These are phyloP conservation scores for Pythium folliculosum DNA, from an alignment of 352 stramenopile genomes.

Conservation along the genomic window DNA sequence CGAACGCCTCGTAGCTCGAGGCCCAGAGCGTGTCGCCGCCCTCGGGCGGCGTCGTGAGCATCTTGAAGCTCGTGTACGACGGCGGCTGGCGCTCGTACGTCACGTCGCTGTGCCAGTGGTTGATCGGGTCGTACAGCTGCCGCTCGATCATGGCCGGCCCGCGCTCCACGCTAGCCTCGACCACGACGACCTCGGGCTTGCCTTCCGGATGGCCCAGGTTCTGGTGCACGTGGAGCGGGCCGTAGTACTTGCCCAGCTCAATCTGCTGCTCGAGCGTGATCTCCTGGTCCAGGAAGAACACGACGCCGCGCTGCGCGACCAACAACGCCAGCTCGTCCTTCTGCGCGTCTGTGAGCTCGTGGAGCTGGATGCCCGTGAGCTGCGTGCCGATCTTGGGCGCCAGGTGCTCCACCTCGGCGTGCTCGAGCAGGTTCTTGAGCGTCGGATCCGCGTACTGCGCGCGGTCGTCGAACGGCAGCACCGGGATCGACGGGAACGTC, in stretches of 20 bases:
- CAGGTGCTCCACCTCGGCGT: constrained; percentile 24
- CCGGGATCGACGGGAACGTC: constrained; percentile 33
- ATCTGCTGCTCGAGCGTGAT: constrained; percentile 33
- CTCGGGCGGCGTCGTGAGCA: constrained; percentile 37
- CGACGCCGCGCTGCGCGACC: constrained; percentile 9
- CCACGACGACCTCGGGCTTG: constrained; percentile 29
- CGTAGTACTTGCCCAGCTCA: constrained; percentile 30
- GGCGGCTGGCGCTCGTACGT: constrained; percentile 40
- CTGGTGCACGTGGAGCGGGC: constrained; percentile 36
- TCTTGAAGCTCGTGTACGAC: constrained; percentile 38
- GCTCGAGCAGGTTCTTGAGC: constrained; percentile 34
- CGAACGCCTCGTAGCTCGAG: constrained; percentile 45
- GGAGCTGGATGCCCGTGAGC: constrained; percentile 33
- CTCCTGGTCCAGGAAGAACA: constrained; percentile 21
- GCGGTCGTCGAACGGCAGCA: constrained; percentile 35
- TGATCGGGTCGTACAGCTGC: constrained; percentile 32
- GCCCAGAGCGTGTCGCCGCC: constrained; percentile 47
- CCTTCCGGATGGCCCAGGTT: constrained; percentile 30
- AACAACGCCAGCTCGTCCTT: constrained; percentile 26
- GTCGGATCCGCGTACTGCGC: constrained; percentile 35
- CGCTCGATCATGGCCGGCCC: constrained; percentile 22
- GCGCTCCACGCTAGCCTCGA: constrained; percentile 21
- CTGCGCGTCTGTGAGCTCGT: constrained; percentile 34
- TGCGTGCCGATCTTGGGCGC: constrained; percentile 31
- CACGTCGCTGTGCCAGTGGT: constrained; percentile 42